Conservation (phyloP, 768 basidiomycete species). For the Rhizopogon rudus region DNA sequence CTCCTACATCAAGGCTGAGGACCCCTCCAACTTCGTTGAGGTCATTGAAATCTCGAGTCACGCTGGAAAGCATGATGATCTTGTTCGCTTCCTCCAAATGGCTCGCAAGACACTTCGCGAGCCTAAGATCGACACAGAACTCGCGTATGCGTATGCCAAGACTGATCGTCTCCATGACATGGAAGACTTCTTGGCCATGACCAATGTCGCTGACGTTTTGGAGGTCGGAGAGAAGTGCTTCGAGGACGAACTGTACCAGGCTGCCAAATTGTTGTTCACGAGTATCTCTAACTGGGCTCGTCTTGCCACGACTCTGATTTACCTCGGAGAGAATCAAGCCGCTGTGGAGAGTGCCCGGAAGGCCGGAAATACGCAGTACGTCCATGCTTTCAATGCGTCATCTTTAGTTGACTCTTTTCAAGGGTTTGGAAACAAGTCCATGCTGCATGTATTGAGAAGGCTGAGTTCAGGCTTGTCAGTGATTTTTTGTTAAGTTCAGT, state of each 20-base stretch:
- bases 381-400: conserved; percentile 5
- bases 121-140: conserved; percentile 96
- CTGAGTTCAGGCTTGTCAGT: conserved; percentile 84
- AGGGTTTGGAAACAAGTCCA: conserved; percentile 99
- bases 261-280: conserved; percentile 90
- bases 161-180: conserved; percentile 97
- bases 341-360: conserved; percentile 99
- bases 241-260: conserved; percentile 96
- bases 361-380: conserved; percentile 96
- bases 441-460: conserved; percentile 95
- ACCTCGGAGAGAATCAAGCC: conserved; percentile 95
- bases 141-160: conserved; percentile 98
- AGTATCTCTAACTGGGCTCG: conserved; percentile 99
- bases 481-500: background rate
- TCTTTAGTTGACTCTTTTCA: conserved; percentile 7
- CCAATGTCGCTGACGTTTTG: conserved; percentile 95
- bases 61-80: conserved; percentile 89
- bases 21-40: conserved; percentile 89
- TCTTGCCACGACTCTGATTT: conserved; percentile 95
- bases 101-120: conserved; percentile 95
- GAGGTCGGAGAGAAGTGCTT: conserved; percentile 99
- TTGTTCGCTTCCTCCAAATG: conserved; percentile 98
- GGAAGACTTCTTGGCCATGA: conserved; percentile 99
- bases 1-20: conserved; percentile 97
- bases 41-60: conserved; percentile 95